Evolutionary conservation across 148 eudicot species (phyloP).

Genomic region (Rhododendron ovatum): DNA sequence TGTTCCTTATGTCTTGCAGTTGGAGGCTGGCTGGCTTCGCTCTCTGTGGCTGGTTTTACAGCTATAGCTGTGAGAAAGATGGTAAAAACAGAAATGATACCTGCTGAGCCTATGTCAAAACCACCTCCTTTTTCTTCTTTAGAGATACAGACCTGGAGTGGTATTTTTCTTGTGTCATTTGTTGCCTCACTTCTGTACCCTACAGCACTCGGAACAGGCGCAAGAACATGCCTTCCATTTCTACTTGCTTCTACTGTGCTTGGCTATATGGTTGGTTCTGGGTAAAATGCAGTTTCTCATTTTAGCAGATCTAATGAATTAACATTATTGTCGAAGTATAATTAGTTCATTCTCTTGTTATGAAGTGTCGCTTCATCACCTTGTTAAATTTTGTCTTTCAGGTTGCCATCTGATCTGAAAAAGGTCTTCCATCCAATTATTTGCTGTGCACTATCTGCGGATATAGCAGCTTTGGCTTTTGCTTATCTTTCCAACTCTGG

Average conservation of each 20-base stretch:
- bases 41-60: slow-evolving; percentile 80
- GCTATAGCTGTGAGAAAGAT: slow-evolving; percentile 84
- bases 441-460: slow-evolving; percentile 84
- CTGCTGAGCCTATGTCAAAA: slow-evolving; percentile 95
- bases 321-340: not conserved
- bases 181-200: slow-evolving; percentile 56
- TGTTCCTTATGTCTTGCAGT: slow-evolving; percentile 38
- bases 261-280: slow-evolving; percentile 88
- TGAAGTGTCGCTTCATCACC: slow-evolving; percentile 2
- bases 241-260: slow-evolving; percentile 85
- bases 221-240: slow-evolving; percentile 90
- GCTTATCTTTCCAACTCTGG: slow-evolving; percentile 74
- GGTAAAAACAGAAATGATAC: slow-evolving; percentile 84
- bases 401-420: slow-evolving; percentile 79
- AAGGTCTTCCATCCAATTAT: slow-evolving; percentile 89
- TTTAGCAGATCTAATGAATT: not conserved
- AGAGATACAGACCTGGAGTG: slow-evolving; percentile 75
- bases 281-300: slow-evolving; percentile 42
- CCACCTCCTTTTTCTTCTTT: slow-evolving; percentile 74
- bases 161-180: slow-evolving; percentile 62
- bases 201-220: slow-evolving; percentile 65
- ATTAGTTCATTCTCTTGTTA: not conserved
- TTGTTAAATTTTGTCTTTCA: slow-evolving; percentile 16
- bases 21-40: slow-evolving; percentile 98
- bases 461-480: slow-evolving; percentile 82